These are phyloP conservation scores for Moesziomyces sp. DNA, from an alignment of 1,284 basidiomycete genomes.

Conservation along the genomic window DNA sequence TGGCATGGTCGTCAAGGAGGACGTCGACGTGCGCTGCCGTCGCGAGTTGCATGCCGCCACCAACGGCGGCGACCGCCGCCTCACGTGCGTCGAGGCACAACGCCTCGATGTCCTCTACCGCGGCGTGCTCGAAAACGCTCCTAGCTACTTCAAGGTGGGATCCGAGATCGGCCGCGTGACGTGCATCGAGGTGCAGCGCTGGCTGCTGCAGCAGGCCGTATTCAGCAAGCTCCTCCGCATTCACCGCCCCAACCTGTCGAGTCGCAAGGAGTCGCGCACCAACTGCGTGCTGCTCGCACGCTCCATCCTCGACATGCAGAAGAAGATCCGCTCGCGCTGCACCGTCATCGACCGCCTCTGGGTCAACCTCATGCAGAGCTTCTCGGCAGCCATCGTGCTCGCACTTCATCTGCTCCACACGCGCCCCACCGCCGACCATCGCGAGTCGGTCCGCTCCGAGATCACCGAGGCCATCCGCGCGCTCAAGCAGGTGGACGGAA, in stretches of 20 bases:
- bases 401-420: conserved; percentile 62
- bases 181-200: conserved; percentile 60
- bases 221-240: conserved; percentile 63
- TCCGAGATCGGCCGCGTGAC: conserved; percentile 49
- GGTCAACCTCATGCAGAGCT: conserved; percentile 59
- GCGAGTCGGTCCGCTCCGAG: conserved; percentile 57
- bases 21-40: conserved; percentile 50
- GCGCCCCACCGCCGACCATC: conserved; percentile 36
- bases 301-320: conserved; percentile 62
- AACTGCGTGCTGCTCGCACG: conserved; percentile 63
- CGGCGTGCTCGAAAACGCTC: conserved; percentile 50
- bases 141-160: conserved; percentile 59
- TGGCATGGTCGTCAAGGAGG: conserved; percentile 49
- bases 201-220: conserved; percentile 62
- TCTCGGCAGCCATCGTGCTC: conserved; percentile 62
- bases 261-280: conserved; percentile 49
- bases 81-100: conserved; percentile 44
- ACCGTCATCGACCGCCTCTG: conserved; percentile 61
- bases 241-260: conserved; percentile 57
- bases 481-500: conserved; percentile 53
- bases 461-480: conserved; percentile 60
- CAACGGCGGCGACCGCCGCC: conserved; percentile 31
- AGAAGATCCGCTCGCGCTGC: conserved; percentile 55
- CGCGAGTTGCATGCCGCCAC: conserved; percentile 43
- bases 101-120: conserved; percentile 54